Base-by-base conservation (phyloP, 169 alveolate genomes). In the Prorocentrum cordatum region DNA sequence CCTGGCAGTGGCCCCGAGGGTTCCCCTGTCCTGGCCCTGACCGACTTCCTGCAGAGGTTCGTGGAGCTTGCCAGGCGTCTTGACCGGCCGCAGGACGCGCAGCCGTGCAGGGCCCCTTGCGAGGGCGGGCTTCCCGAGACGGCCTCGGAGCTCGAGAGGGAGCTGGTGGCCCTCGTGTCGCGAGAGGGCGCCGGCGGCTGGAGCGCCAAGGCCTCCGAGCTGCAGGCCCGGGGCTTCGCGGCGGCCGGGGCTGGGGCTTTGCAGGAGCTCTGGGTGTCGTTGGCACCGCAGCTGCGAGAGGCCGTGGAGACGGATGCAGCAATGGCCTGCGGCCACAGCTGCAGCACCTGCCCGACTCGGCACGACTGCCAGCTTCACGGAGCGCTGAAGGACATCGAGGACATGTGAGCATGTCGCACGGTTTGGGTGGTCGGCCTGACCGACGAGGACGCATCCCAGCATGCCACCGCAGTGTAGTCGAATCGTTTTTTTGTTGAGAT, bases 281-380 rank as follows among this genome's bases (percentile, higher is more conserved):
- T 68, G 36, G 45, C 33, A 3, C 79, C 59, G 29, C 33, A 35
- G 32, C 22, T 68, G 58, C 33, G 36, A 33, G 14, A 31, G 54
- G 59, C 45, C 20, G 27, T 68, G 18, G 79, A 68, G 7, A 33
- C 35, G 3, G 79, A 68, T 29, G 42, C 20, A n/a, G 14, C 35
- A 22, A 68, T 68, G 79, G 79, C 79, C 18, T 68, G 79, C 7
- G 79, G 79, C 20, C 79, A 68, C 61, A 68, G 45, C 32, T 68
- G 79, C 79, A 68, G 79, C 79, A 68, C 79, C 27, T 68, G 79
- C 36, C 79, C 79, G n/a, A 68, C 79, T 26, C 39, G 45, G 50
- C 50, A 33, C n/a, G 35, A 22, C 20, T 47, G 4, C 4, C 73
- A 68, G 58, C 61, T 68, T 32, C 79, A 68, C 22, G 79, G 36